Conservation (phyloP, 768 basidiomycete species). For the Psilocybe azurescens region DNA sequence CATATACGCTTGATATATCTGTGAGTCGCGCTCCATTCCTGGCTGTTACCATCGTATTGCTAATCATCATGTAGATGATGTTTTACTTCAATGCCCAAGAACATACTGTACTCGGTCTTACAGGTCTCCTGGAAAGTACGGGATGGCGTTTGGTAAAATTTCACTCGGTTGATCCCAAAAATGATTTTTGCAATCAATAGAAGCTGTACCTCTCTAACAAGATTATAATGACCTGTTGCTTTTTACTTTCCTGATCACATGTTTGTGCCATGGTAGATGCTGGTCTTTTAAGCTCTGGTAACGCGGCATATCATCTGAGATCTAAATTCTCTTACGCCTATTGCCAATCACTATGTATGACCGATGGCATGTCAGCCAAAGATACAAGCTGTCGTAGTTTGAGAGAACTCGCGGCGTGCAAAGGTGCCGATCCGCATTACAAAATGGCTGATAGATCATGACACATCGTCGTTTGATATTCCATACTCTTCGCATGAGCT, state of each 20-base stretch:
- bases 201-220: slow-evolving; percentile 33
- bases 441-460: no score
- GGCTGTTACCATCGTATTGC: neutral
- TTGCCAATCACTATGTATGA: no score
- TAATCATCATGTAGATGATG: neutral
- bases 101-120: neutral
- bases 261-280: no score
- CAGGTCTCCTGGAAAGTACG: neutral
- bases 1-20: slow-evolving; percentile 2
- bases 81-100: slow-evolving; percentile 3
- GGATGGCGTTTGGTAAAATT: neutral
- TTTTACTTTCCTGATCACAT: neutral
- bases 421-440: no score
- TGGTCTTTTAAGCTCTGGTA: no score
- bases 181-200: neutral
- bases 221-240: slow-evolving; percentile 6
- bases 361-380: no score
- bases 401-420: no score
- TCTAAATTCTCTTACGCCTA: no score
- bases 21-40: neutral
- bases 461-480: no score
- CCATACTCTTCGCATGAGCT: no score
- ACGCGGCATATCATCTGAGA: no score
- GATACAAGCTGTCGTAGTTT: no score
- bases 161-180: neutral